Evolutionary conservation across 495 filamentous ascomycete genomes (phyloP).

Genomic region (Terfezia boudieri): DNA sequence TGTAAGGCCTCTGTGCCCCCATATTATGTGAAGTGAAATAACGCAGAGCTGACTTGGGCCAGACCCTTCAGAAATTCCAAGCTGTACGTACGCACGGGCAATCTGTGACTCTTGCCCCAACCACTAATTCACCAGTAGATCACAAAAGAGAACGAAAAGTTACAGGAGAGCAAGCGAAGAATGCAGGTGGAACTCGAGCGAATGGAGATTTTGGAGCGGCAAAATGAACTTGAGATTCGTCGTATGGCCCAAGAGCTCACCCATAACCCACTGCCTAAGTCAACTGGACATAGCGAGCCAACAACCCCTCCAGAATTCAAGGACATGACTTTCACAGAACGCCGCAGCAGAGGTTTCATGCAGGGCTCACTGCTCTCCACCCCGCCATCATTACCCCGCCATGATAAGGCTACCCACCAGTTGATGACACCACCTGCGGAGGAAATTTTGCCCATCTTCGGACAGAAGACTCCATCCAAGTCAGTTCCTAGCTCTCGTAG

Average conservation of each 20-base stretch:
- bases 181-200: slow-evolving; percentile 77
- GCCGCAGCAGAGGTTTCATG: slow-evolving; percentile 7
- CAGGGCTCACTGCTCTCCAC: slow-evolving; percentile 30
- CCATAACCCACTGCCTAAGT: slow-evolving; percentile 26
- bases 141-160: slow-evolving; percentile 51
- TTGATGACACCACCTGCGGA: slow-evolving; percentile 26
- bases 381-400: slow-evolving; percentile 47
- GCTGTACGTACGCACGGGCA: slow-evolving; percentile 9
- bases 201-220: slow-evolving; percentile 58
- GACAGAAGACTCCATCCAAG: slow-evolving; percentile 37
- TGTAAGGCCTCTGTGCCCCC: slow-evolving; percentile 20
- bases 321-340: slow-evolving; percentile 24
- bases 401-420: slow-evolving; percentile 39
- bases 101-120: neutral
- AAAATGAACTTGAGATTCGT: slow-evolving; percentile 59
- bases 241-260: slow-evolving; percentile 54
- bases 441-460: slow-evolving; percentile 27
- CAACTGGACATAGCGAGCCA: slow-evolving; percentile 56
- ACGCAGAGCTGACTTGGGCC: neutral
- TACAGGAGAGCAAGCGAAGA: slow-evolving; percentile 61
- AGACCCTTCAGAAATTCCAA: slow-evolving; percentile 16
- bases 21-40: neutral
- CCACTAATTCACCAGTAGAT: neutral
- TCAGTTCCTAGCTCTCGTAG: slow-evolving; percentile 74
- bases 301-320: slow-evolving; percentile 92